A percentile compares a stretch with the other conserved stretches of the same genome.
phyloP scores from a whole-genome alignment of 371 early-diverging fungal species.

The Mortierella sp. region DNA sequence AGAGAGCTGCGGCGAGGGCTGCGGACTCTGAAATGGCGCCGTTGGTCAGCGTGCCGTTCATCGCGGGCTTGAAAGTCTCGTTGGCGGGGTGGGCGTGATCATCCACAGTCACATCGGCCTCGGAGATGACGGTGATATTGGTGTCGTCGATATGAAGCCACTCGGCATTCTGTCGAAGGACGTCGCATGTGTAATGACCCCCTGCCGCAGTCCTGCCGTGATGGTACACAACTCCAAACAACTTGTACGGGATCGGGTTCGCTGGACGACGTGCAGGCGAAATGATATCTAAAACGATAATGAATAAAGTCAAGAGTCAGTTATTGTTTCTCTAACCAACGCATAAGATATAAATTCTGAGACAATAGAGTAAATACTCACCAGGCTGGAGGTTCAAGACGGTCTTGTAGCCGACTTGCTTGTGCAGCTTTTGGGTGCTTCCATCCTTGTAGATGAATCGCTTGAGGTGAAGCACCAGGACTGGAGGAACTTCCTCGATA shows the following conservation, averaged over 20 bases:
- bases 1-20: constrained; percentile 43
- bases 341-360: neutral
- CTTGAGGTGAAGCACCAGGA: constrained; percentile 95
- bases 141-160: constrained; percentile 97
- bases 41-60: constrained; percentile 25
- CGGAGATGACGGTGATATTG: constrained; percentile 73
- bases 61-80: constrained; percentile 22
- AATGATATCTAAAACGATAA: constrained; percentile 66
- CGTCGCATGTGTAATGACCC: constrained; percentile 98
- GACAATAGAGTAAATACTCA: constrained; percentile 16
- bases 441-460: constrained; percentile 89
- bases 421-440: constrained; percentile 89
- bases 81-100: constrained; percentile 61
- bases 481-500: constrained; percentile 90
- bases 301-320: neutral
- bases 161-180: constrained; percentile 76
- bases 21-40: constrained; percentile 33
- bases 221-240: constrained; percentile 93
- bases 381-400: constrained; percentile 76
- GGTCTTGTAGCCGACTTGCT: constrained; percentile 82
- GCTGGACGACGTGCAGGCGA: constrained; percentile 63
- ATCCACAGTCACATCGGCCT: constrained; percentile 73
- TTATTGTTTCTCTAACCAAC: neutral
- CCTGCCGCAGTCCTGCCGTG: constrained; percentile 92
- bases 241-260: constrained; percentile 64